Conservation (phyloP, 805 yeast genomes). For the Metschnikowia chrysomelidarum region DNA sequence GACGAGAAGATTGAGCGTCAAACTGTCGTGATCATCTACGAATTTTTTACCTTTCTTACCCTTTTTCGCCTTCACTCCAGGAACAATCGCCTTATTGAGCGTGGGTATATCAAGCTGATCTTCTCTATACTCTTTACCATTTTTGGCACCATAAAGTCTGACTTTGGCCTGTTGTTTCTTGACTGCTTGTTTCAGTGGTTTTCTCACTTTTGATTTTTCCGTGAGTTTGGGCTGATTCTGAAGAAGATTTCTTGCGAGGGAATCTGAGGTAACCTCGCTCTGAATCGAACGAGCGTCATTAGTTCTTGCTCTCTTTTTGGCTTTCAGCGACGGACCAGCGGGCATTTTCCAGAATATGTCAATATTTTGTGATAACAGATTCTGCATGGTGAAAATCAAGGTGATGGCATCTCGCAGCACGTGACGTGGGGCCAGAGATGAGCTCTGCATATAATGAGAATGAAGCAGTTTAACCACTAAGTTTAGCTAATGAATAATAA, state of each 20-base stretch:
- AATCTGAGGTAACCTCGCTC: conserved; percentile 65
- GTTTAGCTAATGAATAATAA: no score
- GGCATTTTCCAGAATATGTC: conserved; percentile 49
- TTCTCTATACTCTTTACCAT: conserved; percentile 61
- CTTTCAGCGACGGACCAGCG: conserved; percentile 57
- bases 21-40: conserved; percentile 64
- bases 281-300: conserved; percentile 56
- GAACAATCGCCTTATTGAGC: conserved; percentile 77
- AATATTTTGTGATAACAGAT: no score
- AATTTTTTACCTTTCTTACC: conserved; percentile 90
- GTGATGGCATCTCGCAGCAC: no score
- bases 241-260: conserved; percentile 66
- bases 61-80: conserved; percentile 71
- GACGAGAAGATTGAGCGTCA: conserved; percentile 65
- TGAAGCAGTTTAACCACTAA: no score
- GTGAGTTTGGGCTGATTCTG: conserved; percentile 57
- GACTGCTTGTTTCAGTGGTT: conserved; percentile 49
- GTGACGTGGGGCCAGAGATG: no score
- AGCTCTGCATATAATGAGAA: no score
- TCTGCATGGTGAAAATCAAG: no score
- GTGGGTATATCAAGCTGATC: conserved; percentile 77
- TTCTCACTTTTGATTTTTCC: conserved; percentile 53
- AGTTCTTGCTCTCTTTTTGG: conserved; percentile 53
- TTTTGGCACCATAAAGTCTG: conserved; percentile 65
- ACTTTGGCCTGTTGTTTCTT: conserved; percentile 66